Conservation (phyloP, 2,329 filamentous ascomycete species). For the Verticillium isaacii region DNA sequence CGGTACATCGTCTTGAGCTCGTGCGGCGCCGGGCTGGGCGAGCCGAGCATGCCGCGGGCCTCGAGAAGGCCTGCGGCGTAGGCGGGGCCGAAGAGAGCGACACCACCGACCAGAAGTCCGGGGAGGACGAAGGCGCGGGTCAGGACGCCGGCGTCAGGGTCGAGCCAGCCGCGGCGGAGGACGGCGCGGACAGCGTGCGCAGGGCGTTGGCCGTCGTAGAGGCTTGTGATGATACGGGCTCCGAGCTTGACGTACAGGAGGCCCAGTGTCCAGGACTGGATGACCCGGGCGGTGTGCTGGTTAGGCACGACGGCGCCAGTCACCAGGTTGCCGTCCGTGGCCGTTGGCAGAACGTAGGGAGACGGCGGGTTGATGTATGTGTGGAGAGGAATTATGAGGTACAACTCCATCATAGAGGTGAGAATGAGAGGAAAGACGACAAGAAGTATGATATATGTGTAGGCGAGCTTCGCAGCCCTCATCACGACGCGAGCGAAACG, state of each 20-base stretch:
- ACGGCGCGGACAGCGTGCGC: constrained; percentile 72
- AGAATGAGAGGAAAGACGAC: constrained; percentile 79
- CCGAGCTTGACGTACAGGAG: constrained; percentile 84
- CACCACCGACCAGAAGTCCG: constrained; percentile 52
- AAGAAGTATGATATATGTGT: constrained; percentile 70
- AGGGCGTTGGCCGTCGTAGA: constrained; percentile 64
- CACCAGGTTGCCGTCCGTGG: constrained; percentile 17
- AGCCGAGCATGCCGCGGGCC: constrained; percentile 6
- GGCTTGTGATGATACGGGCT: constrained; percentile 61
- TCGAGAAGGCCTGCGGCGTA: constrained; percentile 16
- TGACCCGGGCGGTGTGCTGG: constrained; percentile 71
- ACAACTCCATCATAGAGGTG: constrained; percentile 78
- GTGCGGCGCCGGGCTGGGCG: constrained; percentile 12
- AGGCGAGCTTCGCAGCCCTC: constrained; percentile 50
- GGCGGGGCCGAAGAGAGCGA: constrained; percentile 59
- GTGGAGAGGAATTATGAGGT: constrained; percentile 80
- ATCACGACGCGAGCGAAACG: constrained; percentile 21
- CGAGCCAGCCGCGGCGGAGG: constrained; percentile 68
- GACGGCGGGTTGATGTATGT: constrained; percentile 58
- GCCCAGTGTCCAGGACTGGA: constrained; percentile 92
- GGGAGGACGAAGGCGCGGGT: constrained; percentile 87
- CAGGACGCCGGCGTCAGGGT: constrained; percentile 73
- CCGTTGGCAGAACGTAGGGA: constrained; percentile 10
- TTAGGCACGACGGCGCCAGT: constrained; percentile 12
- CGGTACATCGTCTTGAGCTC: constrained; percentile 37